Evolutionary conservation across 306 rosid species (phyloP).

Genomic region (Rosa rugosa): DNA sequence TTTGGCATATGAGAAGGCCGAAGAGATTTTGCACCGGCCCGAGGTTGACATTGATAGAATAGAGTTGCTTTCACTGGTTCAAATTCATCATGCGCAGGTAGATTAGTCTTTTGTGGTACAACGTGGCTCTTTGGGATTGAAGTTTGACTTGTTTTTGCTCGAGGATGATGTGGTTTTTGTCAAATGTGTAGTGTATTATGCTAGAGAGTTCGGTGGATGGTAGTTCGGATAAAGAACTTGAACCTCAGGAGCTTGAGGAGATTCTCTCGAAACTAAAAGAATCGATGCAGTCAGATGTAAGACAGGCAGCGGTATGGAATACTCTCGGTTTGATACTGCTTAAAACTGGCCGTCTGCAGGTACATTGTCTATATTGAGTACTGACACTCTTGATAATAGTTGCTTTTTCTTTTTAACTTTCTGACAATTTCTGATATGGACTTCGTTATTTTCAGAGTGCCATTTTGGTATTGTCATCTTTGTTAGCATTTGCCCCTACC

Average conservation of each 20-base stretch:
- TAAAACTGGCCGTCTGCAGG: slow-evolving; percentile 84
- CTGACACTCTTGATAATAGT: slow-evolving; percentile 16
- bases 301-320: slow-evolving; percentile 95
- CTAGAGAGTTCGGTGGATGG: slow-evolving; percentile 74
- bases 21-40: slow-evolving; percentile 71
- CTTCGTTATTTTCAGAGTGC: slow-evolving; percentile 60
- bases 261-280: slow-evolving; percentile 71
- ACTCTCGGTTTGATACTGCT: slow-evolving; percentile 84
- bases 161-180: slow-evolving; percentile 43
- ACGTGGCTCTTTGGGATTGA: background rate
- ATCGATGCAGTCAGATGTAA: slow-evolving; percentile 70
- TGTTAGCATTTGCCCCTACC: slow-evolving; percentile 71
- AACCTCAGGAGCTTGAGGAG: slow-evolving; percentile 75
- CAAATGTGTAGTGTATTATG: slow-evolving; percentile 68
- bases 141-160: slow-evolving; percentile 11
- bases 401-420: slow-evolving; percentile 23
- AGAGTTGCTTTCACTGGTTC: slow-evolving; percentile 82
- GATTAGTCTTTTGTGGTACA: slow-evolving; percentile 16
- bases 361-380: slow-evolving; percentile 13
- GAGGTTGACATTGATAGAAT: slow-evolving; percentile 79
- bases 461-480: slow-evolving; percentile 67
- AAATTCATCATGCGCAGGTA: slow-evolving; percentile 98
- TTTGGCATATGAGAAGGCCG: slow-evolving; percentile 80
- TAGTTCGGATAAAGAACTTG: slow-evolving; percentile 78
- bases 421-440: slow-evolving; percentile 33